Evolutionary conservation across 108 stramenopile species (phyloP), one percentile per base, ranked within the genome.

Genomic region (Thalassiosira profunda): DNA sequence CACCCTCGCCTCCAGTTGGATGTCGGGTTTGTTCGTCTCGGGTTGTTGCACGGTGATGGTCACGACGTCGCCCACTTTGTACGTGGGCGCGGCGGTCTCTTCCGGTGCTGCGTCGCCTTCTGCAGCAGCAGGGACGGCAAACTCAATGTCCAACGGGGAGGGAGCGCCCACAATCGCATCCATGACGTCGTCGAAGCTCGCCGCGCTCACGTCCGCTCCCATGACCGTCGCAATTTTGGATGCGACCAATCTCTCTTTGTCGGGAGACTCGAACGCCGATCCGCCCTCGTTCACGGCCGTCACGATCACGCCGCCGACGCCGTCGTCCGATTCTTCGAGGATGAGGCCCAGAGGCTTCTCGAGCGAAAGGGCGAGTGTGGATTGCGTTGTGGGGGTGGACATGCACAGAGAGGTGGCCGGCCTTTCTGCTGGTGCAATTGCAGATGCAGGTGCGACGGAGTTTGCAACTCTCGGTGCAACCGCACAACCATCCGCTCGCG

Each of bases 181-280:
- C 92, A 93, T 90, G 29, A 90, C 88, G 18, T 80, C 84, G 53
- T 93, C 92, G 67, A 93, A 88, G 18, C 42, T 48, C 45, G 84
- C 41, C 18, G n/a, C 31, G 0, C 67, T 73, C 2, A 90, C 89
- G 54, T 90, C 81, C 41, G 68, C 28, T 18, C 81, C 89, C 76
- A 72, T 81, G 26, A 93, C 88, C 0, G 52, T 63, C 0, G 41
- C 36, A 38, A 90, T 40, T 58, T 63, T 71, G 10, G 64, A 42
- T 53, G 82, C 82, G 10, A 72, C 38, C 4, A 90, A 46, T 59
- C 73, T 29, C n/a, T 77, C 59, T 33, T 45, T 66, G 45, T 57
- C 72, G 5, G 74, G 64, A 9, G 70, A 74, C 3, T 37, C 35
- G 26, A 45, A 60, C 3, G 92, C 88, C 0, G 87, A 86, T 46